A percentile compares a stretch with the other conserved stretches of the same genome.
These are phyloP conservation scores for Areca catechu DNA, from an alignment of 176 grass and related monocot genomes.

Conservation along the genomic window DNA sequence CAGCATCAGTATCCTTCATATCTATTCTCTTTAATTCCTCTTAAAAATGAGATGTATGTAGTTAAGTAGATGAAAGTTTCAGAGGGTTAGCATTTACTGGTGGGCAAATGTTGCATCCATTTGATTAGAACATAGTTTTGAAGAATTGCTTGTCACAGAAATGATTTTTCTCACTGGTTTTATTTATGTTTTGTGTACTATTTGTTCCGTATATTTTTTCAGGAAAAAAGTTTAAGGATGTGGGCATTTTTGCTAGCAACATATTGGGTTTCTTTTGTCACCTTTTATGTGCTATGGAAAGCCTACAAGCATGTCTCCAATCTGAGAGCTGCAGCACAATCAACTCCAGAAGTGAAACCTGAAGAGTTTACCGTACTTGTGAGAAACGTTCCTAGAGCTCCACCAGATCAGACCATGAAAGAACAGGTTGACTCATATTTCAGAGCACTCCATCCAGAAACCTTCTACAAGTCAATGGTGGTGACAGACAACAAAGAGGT, in stretches of 20 bases:
- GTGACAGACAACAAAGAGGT: constrained; percentile 63
- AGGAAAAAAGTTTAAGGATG: constrained; percentile 28
- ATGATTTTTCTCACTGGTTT: no score
- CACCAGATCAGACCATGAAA: constrained; percentile 58
- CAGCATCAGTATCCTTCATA: no score
- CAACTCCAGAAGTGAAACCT: constrained; percentile 45
- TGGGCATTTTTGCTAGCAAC: constrained; percentile 72
- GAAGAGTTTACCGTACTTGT: constrained; percentile 74
- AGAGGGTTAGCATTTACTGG: no score
- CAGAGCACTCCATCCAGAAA: constrained; percentile 60
- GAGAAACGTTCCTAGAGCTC: constrained; percentile 43
- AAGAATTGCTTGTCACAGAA: no score
- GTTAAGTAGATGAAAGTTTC: no score
- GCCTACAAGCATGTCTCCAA: constrained; percentile 76
- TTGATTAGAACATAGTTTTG: no score
- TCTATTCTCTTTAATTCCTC: no score
- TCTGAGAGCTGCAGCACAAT: constrained; percentile 60
- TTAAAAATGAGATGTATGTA: no score
- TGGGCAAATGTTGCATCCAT: no score
- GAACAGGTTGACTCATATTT: constrained; percentile 80
- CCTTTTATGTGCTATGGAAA: constrained; percentile 79
- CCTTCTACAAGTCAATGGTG: constrained; percentile 78
- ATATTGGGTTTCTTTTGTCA: constrained; percentile 85
- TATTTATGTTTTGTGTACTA: no score
- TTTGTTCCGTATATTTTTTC: constrained; percentile 20